These are phyloP conservation scores for Ophiostoma fasciatum DNA, from an alignment of 2,329 filamentous ascomycete species.

Conservation along the genomic window DNA sequence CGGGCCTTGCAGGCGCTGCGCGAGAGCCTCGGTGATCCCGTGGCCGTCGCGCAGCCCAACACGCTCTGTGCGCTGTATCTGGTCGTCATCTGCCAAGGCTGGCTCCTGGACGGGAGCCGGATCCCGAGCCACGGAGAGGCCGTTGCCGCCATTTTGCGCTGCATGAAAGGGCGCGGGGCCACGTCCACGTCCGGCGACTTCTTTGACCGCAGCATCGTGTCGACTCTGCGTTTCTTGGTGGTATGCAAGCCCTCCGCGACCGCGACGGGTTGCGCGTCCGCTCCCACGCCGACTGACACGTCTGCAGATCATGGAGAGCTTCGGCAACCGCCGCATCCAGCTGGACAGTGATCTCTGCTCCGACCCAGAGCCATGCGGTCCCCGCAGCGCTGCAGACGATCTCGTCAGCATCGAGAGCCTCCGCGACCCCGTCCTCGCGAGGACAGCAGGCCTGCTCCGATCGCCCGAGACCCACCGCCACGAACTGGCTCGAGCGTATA, in stretches of 20 bases:
- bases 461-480: neutral
- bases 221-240: constrained; percentile 7
- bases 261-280: too few relatives aligned
- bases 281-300: too few relatives aligned
- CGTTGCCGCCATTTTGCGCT: constrained; percentile 4
- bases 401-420: constrained; percentile 1
- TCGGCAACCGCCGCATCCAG: constrained; percentile 8
- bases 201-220: constrained; percentile 6
- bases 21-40: neutral
- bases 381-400: neutral
- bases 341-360: constrained; percentile 6
- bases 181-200: neutral
- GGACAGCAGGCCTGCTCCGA: neutral
- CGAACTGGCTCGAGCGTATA: neutral
- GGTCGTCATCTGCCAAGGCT: constrained; percentile 8
- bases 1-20: constrained; percentile 5
- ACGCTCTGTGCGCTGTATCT: constrained; percentile 10
- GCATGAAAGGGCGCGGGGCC: neutral
- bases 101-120: constrained; percentile 4
- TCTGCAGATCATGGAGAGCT: constrained; percentile 8
- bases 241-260: too few relatives aligned
- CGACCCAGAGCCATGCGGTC: constrained; percentile 1
- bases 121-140: constrained; percentile 8
- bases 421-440: neutral
- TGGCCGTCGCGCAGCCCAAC: neutral